Percentiles rank a stretch among this genome's conserved stretches.
Evolutionary conservation across 208 protist genomes (phyloP).

Genomic region (Leishmania arabica): DNA sequence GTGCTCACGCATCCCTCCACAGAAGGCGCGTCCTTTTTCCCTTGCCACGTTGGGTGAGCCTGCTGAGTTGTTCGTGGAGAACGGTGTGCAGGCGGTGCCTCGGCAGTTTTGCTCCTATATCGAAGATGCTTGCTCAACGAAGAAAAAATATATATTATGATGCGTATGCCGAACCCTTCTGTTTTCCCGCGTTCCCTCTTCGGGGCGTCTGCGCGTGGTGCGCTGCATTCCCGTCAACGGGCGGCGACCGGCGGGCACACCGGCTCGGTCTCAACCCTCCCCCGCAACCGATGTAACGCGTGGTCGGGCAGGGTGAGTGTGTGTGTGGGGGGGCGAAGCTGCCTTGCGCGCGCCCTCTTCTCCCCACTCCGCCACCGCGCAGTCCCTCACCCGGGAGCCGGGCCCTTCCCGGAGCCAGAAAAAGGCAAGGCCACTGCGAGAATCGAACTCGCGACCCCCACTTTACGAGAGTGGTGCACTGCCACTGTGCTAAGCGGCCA

Average conservation of each 20-base stretch:
- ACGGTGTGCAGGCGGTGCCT: neutral
- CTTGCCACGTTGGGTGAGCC: neutral
- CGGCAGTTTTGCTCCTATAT: neutral
- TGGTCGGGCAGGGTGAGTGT: fast-evolving
- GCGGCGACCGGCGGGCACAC: too few species aligned
- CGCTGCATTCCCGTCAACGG: too few species aligned
- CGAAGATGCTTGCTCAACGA: neutral
- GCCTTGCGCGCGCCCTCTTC: too few species aligned
- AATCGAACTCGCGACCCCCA: slow-evolving; percentile 96
- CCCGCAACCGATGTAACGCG: too few species aligned
- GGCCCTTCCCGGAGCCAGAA: neutral
- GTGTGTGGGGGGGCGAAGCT: too few species aligned
- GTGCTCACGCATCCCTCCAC: neutral
- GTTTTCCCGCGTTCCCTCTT: neutral
- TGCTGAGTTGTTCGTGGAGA: neutral
- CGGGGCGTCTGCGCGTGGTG: neutral
- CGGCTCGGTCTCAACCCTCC: fast-evolving
- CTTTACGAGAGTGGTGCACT: slow-evolving; percentile 96
- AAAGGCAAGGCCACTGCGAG: slow-evolving; percentile 90
- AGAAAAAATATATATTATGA: neutral
- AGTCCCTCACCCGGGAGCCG: too few species aligned
- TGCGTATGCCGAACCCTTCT: too few species aligned
- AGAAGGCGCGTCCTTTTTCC: neutral
- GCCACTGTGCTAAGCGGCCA: slow-evolving; percentile 96
- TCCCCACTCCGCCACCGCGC: neutral